Evolutionary conservation across 306 rosid species (phyloP).

Genomic region (Ormosia emarginata): DNA sequence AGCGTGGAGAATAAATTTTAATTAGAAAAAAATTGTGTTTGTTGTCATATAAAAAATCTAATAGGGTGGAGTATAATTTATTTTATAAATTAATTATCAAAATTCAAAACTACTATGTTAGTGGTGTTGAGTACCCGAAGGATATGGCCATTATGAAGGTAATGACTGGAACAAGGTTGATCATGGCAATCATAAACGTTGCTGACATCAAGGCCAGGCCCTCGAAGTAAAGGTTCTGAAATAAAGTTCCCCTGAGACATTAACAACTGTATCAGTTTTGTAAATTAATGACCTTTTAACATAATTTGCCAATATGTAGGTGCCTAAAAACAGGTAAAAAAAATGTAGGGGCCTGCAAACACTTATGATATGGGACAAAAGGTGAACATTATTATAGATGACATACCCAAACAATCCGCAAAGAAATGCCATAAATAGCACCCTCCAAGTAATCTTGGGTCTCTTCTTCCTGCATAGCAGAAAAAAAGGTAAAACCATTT

Average conservation of each 20-base stretch:
- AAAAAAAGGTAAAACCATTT: neutral
- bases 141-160: conserved; percentile 47
- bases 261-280: neutral
- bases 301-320: neutral
- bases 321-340: too few relatives aligned
- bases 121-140: conserved; percentile 19
- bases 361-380: neutral
- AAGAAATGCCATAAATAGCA: conserved; percentile 45
- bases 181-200: conserved; percentile 47
- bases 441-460: conserved; percentile 44
- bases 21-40: too few relatives aligned
- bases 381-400: neutral
- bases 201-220: conserved; percentile 44
- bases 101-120: too few relatives aligned
- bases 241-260: conserved; percentile 39
- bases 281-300: too few relatives aligned
- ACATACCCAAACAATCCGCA: conserved; percentile 63
- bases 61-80: too few relatives aligned
- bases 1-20: too few relatives aligned
- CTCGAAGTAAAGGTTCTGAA: conserved; percentile 35
- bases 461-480: conserved; percentile 35
- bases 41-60: too few relatives aligned
- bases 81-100: too few relatives aligned
- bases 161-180: conserved; percentile 44
- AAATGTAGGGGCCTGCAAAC: too few relatives aligned